Evolutionary conservation across 164 flowering plant species (phyloP).

Genomic region (Vitis labrusca): DNA sequence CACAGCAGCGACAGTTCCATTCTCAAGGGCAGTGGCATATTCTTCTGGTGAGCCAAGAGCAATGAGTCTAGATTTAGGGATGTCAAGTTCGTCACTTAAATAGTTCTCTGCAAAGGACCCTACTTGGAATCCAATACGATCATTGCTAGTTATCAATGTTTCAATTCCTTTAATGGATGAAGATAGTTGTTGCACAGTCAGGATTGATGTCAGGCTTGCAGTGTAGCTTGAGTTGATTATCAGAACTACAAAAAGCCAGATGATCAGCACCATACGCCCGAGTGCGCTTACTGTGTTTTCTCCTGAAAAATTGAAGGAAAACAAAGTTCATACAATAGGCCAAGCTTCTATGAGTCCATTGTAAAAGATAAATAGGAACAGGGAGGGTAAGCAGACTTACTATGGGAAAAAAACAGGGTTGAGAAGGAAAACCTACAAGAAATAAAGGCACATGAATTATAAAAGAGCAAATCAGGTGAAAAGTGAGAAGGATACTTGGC

Average conservation of each 20-base stretch:
- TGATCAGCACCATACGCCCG: slow-evolving; percentile 54
- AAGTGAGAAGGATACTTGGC: not conserved
- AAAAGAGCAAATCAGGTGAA: slow-evolving; percentile 1
- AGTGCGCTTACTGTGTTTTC: slow-evolving; percentile 65
- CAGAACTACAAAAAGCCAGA: slow-evolving; percentile 72
- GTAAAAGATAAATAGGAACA: not conserved
- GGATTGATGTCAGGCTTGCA: slow-evolving; percentile 31
- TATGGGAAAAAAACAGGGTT: slow-evolving; percentile 68
- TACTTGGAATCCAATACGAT: slow-evolving; percentile 55
- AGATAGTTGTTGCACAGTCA: slow-evolving; percentile 55
- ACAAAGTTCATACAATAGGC: not conserved
- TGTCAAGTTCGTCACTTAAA: slow-evolving; percentile 49
- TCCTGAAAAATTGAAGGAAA: slow-evolving; percentile 38
- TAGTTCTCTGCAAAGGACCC: slow-evolving; percentile 72
- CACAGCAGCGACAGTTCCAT: slow-evolving; percentile 52
- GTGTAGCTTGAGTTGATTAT: slow-evolving; percentile 71
- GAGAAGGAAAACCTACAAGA: slow-evolving; percentile 70
- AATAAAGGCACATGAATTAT: not conserved
- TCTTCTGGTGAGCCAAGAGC: slow-evolving; percentile 53
- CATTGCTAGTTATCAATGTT: slow-evolving; percentile 36
- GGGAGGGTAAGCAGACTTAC: slow-evolving; percentile 36
- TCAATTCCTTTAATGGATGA: slow-evolving; percentile 62
- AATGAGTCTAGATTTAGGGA: slow-evolving; percentile 48
- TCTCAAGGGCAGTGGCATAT: slow-evolving; percentile 47
- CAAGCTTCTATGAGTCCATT: not conserved